These are phyloP conservation scores for Fonsecaea nubica DNA, from an alignment of 2,329 filamentous ascomycete species.

Conservation along the genomic window DNA sequence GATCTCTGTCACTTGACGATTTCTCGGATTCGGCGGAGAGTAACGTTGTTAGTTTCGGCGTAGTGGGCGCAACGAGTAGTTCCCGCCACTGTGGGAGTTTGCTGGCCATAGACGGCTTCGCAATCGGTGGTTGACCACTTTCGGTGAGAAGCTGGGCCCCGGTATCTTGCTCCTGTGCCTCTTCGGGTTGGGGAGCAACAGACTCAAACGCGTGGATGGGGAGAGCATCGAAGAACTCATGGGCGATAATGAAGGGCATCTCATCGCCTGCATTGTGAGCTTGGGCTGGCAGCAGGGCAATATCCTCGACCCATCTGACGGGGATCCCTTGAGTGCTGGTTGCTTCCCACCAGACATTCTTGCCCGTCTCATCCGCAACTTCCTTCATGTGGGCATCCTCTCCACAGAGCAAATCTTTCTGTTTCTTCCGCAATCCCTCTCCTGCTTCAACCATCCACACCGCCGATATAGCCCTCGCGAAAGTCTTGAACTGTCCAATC, in stretches of 20 bases:
- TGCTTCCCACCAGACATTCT: constrained; percentile 69
- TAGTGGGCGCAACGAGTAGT: constrained; percentile 75
- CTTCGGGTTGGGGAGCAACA: constrained; percentile 59
- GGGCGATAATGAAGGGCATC: constrained; percentile 90
- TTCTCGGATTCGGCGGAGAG: constrained; percentile 44
- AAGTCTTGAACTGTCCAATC: constrained; percentile 78
- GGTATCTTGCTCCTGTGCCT: constrained; percentile 47
- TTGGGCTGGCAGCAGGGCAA: constrained; percentile 79
- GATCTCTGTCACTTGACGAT: constrained; percentile 51
- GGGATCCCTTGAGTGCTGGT: constrained; percentile 76
- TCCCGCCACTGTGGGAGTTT: constrained; percentile 76
- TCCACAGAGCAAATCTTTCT: constrained; percentile 83
- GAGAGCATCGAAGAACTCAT: constrained; percentile 98
- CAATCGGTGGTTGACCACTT: constrained; percentile 50
- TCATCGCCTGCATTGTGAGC: constrained; percentile 62
- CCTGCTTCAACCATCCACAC: constrained; percentile 97
- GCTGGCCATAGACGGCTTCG: constrained; percentile 48
- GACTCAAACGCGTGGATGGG: constrained; percentile 95
- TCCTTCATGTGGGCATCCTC: constrained; percentile 73
- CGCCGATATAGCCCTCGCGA: constrained; percentile 78
- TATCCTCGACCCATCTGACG: constrained; percentile 80
- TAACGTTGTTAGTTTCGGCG: constrained; percentile 63
- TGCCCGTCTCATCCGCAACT: constrained; percentile 41
- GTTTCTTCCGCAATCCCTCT: constrained; percentile 73
- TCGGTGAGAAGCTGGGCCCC: constrained; percentile 54